phyloP scores from a whole-genome alignment of 2,329 filamentous ascomycete species.

The Paraphaeosphaeria sporulosa region DNA sequence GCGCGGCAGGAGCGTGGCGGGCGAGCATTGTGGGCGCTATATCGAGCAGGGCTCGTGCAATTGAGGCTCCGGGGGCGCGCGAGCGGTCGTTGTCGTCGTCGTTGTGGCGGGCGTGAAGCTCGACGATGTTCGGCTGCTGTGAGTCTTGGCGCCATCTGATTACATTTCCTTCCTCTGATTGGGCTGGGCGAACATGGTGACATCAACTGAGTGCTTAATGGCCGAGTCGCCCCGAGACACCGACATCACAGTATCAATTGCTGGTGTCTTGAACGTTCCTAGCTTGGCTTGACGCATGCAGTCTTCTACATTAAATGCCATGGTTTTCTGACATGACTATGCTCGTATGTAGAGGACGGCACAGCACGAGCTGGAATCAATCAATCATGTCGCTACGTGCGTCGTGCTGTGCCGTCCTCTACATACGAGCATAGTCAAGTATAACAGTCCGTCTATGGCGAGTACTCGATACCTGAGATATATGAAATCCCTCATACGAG shows the following conservation, averaged over 20 bases:
- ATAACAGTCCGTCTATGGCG: not conserved
- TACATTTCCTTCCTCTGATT: constrained; percentile 29
- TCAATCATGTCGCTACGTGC: not conserved
- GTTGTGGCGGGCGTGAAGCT: constrained; percentile 42
- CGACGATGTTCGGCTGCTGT: constrained; percentile 22
- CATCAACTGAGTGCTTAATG: constrained; percentile 24
- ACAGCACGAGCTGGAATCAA: not conserved
- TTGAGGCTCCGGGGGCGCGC: constrained; percentile 45
- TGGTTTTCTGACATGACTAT: no score
- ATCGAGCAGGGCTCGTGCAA: constrained; percentile 42
- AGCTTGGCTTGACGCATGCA: not conserved
- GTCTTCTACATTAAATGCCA: no score
- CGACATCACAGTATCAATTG: not conserved
- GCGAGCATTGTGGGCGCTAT: constrained; percentile 50
- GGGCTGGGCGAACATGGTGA: constrained; percentile 28
- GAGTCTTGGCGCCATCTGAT: constrained; percentile 25
- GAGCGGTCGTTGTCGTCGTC: constrained; percentile 36
- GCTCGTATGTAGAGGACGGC: not conserved
- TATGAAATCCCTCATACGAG: no score
- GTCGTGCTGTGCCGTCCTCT: not conserved
- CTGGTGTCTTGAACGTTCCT: not conserved
- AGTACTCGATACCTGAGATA: not conserved
- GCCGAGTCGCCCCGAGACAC: constrained; percentile 10
- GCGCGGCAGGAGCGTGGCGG: constrained; percentile 49
- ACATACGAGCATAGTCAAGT: no score